A percentile compares a stretch with the other conserved stretches of the same genome.
These are phyloP conservation scores for Dunaliella salina DNA, from an alignment of 163 green algal species.

Conservation along the genomic window DNA sequence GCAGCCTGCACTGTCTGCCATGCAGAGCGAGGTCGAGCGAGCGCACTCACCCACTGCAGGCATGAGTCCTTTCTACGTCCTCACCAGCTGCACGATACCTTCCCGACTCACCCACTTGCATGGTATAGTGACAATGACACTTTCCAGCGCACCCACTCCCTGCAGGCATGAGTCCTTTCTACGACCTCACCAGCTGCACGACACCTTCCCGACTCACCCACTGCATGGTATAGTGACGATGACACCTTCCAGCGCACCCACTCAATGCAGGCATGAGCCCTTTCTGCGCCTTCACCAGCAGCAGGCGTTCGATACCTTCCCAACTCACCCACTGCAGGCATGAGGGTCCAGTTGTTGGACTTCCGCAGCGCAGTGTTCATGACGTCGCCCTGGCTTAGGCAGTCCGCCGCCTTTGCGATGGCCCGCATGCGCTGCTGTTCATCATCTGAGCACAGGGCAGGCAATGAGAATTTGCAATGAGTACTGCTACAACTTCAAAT, in stretches of 20 bases:
- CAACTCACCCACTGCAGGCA: conserved; percentile 49
- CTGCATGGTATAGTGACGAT: neutral
- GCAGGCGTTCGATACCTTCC: neutral
- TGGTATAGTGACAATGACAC: neutral
- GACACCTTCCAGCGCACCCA: neutral
- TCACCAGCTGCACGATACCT: no score
- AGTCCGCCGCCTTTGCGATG: conserved; percentile 80
- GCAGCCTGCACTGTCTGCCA: no score
- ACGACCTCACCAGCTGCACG: no score
- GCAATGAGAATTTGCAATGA: no score
- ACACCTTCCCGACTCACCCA: no score
- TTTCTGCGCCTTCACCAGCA: neutral
- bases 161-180: no score
- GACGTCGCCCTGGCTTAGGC: conserved; percentile 76
- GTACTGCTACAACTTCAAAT: no score
- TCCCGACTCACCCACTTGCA: no score
- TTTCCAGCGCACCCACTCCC: no score
- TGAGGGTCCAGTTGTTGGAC: conserved; percentile 82
- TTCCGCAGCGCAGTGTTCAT: conserved; percentile 68
- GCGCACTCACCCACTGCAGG: no score
- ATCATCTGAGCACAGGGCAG: conserved; percentile 17
- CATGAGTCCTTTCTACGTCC: no score
- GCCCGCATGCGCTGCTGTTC: conserved; percentile 57
- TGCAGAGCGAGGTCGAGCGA: no score
- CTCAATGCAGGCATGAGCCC: neutral